phyloP scores from a whole-genome alignment of 2,329 filamentous ascomycete genomes.

The Epichloe scottii region DNA sequence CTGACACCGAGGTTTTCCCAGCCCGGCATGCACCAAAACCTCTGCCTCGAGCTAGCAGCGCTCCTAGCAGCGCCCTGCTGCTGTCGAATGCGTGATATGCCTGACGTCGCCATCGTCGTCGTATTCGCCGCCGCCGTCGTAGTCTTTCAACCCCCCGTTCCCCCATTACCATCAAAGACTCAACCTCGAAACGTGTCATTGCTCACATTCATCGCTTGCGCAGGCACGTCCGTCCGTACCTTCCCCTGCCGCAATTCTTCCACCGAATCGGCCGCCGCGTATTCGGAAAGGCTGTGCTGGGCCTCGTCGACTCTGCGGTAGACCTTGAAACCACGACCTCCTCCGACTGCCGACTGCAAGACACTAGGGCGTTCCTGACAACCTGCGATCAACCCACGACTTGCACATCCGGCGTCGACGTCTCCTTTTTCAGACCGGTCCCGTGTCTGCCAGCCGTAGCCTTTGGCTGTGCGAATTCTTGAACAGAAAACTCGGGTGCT shows the following conservation, averaged over 20 bases:
- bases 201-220: neutral
- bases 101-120: conserved; percentile 4
- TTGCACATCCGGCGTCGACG: neutral
- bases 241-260: conserved; percentile 3
- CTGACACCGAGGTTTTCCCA: conserved; percentile 3
- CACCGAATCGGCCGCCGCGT: conserved; percentile 2
- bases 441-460: conserved; percentile 1
- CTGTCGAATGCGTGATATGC: neutral
- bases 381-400: neutral
- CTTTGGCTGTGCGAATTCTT: conserved; percentile 3
- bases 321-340: neutral
- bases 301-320: neutral
- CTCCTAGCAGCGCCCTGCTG: neutral
- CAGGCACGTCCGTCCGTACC: conserved; percentile 3
- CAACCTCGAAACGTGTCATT: neutral
- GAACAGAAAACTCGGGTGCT: neutral
- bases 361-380: neutral
- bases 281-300: conserved; percentile 3
- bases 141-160: neutral
- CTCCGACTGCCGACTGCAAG: neutral
- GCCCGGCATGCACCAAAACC: too few species aligned
- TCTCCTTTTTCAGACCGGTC: neutral
- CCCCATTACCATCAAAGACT: neutral
- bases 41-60: neutral
- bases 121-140: conserved; percentile 1